Evolutionary conservation across 2,329 filamentous ascomycete genomes (phyloP), one percentile per base, ranked within the genome.

Genomic region (Cercospora sesami): DNA sequence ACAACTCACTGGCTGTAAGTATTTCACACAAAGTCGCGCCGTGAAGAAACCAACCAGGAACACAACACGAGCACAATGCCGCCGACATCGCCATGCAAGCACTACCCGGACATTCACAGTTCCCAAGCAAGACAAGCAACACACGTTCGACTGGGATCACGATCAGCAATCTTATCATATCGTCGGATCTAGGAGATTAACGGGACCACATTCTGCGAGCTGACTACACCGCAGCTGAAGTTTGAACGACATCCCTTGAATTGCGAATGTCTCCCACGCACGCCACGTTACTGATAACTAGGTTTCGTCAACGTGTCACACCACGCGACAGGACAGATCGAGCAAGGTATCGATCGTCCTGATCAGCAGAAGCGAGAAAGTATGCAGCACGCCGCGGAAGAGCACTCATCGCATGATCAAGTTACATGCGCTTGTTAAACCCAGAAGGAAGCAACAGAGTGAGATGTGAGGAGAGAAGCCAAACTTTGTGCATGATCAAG

Each of bases 101-200:
- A 12, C 1, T 51, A 51, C 45, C 45, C 5, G 21, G 45, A 51
- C 18, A 4, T 23, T 23, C 9, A 21, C 45, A 14, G 9, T 14
- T 51, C 45, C 45, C 45, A 23, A 51, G 45, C 45, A 14, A 23
- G 45, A 51, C 18, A 26, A 51, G 45, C 45, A 51, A 23, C 45
- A 14, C 45, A 12, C 21, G 16, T 39, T 51, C 18, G 18, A 51
- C 45, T 23, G 21, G 21, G 45, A 26, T 51, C 45, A 6, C 21
- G 45, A 51, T 51, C 45, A 51, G 45, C 45, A 51, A 51, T 51
- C 45, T 36, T 18, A 60, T 60, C 57, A 36, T 60, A 60, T 60
- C 57, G n/a, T 60, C 57, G 57, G 57, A 60, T 59, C 57, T 59
- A 39, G 2, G 33, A 59, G 57, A 59, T 60, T 31, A 31, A 36